Percentiles rank a stretch among this genome's conserved stretches.
These are phyloP conservation scores for Boletus reticulatus DNA, from an alignment of 768 basidiomycete species.

Conservation along the genomic window DNA sequence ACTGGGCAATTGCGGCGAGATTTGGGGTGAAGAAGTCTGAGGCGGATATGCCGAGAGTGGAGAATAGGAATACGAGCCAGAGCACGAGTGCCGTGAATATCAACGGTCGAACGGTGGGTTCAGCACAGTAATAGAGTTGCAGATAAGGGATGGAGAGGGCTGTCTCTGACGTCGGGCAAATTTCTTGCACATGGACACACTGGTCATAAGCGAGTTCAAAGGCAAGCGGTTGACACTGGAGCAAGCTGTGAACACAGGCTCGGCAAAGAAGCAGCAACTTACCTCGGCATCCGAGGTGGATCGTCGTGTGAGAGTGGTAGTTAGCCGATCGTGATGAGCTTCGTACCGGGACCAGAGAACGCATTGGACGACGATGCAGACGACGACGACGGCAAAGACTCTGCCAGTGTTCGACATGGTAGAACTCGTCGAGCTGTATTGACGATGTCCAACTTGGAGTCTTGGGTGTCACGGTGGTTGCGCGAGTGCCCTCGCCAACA, in stretches of 20 bases:
- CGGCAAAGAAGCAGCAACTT: too few relatives aligned
- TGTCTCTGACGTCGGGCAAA: conserved; percentile 60
- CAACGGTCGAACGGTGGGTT: conserved; percentile 50
- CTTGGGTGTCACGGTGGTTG: too few relatives aligned
- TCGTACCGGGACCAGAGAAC: conserved; percentile 60
- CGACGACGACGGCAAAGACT: conserved; percentile 53
- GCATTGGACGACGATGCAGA: conserved; percentile 53
- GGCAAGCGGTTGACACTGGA: conserved; percentile 65
- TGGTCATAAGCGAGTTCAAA: conserved; percentile 49
- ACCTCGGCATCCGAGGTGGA: too few relatives aligned
- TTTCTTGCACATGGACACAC: conserved; percentile 58
- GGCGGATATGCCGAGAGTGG: conserved; percentile 91
- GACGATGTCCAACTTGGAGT: too few relatives aligned
- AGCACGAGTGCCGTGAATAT: conserved; percentile 61
- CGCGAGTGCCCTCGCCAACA: too few relatives aligned
- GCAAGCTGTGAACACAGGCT: not conserved
- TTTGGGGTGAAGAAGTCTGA: conserved; percentile 99
- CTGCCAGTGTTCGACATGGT: conserved; percentile 52
- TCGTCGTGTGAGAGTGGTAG: not conserved
- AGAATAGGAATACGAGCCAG: conserved; percentile 92
- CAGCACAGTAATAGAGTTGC: conserved; percentile 67
- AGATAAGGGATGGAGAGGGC: conserved; percentile 72
- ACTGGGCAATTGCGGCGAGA: conserved; percentile 81
- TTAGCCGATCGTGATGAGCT: conserved; percentile 11
- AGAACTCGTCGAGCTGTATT: too few relatives aligned